Evolutionary conservation across 1,284 basidiomycete genomes (phyloP), one percentile per base, ranked within the genome.

Genomic region (Cutaneotrichosporon daszewskae): DNA sequence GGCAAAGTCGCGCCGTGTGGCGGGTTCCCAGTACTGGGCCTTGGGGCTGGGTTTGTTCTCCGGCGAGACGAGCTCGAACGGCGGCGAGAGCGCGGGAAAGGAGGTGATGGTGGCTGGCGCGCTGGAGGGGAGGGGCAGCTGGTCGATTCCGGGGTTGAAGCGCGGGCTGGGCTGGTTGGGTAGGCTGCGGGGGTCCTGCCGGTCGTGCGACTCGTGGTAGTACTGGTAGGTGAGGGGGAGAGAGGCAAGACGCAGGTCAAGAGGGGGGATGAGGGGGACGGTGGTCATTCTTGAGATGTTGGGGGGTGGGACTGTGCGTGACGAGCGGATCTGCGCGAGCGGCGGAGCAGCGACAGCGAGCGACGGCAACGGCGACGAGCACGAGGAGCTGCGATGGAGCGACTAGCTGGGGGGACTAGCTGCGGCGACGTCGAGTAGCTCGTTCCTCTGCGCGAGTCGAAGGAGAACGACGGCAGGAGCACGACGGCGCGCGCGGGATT

Each of bases 261-360:
- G 32, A 16, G 37, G 40, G 18, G 38, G 47, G 16, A 34, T 19
- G 25, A 48, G 37, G n/a, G 47, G 47, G 16, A 48, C 24, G 25
- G 29, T 32, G 34, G 47, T 27, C 47, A 49, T 49, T n/a, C 35
- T 37, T 26, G 24, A 16, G 17, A 13, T 12, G 5, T 29, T 29
- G 13, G 28, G 28, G 17, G 5, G 28, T 14, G 13, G 28, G 28
- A 14, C 28, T 29, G 28, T 29, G 28, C 28, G 28, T 29, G 28
- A 29, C 28, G 13, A 4, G 28, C 28, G 13, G 28, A 29, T 29
- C 28, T 29, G 5, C 13, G n/a, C n/a, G n/a, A n/a, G 26, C 26
- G 14, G 26, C 8, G 26, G 26, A 27, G 26, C 26, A 27, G 26
- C 26, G 26, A 27, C 26, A 27, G 26, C 26, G 26, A 27, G 8